A percentile compares a stretch with the other conserved stretches of the same genome.
phyloP scores from a whole-genome alignment of 768 basidiomycete species.

The Termitomyces heimii region DNA sequence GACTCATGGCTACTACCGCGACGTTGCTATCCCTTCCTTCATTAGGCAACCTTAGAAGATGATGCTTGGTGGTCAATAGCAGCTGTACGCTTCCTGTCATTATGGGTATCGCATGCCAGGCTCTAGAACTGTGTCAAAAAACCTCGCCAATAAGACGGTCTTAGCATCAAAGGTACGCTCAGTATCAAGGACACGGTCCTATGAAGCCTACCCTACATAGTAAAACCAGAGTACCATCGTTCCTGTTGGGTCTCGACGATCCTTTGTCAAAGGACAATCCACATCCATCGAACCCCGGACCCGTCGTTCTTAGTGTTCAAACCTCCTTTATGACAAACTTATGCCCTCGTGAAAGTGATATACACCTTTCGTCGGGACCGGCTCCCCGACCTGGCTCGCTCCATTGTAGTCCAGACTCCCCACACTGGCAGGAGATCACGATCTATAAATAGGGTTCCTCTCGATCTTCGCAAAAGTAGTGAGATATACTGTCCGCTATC shows the following conservation, averaged over 20 bases:
- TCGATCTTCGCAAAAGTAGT: neutral
- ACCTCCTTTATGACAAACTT: too few species aligned
- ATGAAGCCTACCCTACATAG: neutral
- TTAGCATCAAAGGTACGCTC: neutral
- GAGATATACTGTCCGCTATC: neutral
- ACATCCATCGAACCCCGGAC: neutral
- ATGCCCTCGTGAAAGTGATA: neutral
- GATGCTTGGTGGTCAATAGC: neutral
- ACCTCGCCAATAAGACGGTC: neutral
- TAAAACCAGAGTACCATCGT: neutral
- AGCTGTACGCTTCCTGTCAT: neutral
- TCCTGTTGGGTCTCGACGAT: neutral
- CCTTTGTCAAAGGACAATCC: neutral
- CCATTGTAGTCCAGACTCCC: neutral
- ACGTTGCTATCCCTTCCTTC: slow-evolving; percentile 2
- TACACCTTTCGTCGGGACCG: neutral
- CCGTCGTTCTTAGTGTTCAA: neutral
- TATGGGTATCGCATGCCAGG: neutral
- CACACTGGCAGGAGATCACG: neutral
- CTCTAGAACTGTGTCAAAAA: neutral
- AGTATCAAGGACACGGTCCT: neutral
- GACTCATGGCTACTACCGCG: neutral
- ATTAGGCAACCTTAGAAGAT: slow-evolving; percentile 1
- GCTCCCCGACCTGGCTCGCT: neutral
- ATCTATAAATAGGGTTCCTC: neutral